Percentiles rank a stretch among this genome's conserved stretches.
phyloP scores from a whole-genome alignment of 371 early-diverging fungal genomes.

The Mucor racemosus region DNA sequence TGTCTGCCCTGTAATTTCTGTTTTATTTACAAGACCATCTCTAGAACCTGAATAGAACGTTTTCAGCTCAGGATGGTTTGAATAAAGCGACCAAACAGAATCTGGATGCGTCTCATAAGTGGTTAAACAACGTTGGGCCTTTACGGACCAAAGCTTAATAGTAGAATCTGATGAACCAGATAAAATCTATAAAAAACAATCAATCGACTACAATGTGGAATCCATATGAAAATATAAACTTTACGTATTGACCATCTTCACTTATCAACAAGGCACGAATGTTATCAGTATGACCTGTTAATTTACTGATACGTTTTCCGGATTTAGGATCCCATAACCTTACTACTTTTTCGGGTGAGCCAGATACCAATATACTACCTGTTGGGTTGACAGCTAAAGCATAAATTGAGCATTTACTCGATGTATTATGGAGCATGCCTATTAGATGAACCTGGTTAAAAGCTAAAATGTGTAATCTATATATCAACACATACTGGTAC shows the following conservation, averaged over 20 bases:
- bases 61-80: constrained; percentile 81
- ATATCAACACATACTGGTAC: constrained; percentile 7
- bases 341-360: constrained; percentile 90
- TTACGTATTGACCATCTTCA: constrained; percentile 83
- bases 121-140: constrained; percentile 82
- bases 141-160: constrained; percentile 93
- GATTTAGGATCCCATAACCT: constrained; percentile 89
- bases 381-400: constrained; percentile 74
- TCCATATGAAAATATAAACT: neutral
- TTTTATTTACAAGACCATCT: constrained; percentile 90
- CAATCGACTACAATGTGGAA: neutral
- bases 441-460: neutral
- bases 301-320: constrained; percentile 72
- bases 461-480: neutral
- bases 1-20: constrained; percentile 47
- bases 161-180: constrained; percentile 91
- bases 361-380: constrained; percentile 77
- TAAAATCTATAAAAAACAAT: constrained; percentile 59
- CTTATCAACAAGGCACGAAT: constrained; percentile 88
- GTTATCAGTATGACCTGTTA: constrained; percentile 94
- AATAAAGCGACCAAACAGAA: constrained; percentile 90
- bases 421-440: constrained; percentile 55
- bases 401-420: constrained; percentile 75
- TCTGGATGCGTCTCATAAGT: constrained; percentile 88
- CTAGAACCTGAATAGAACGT: constrained; percentile 92